These are phyloP conservation scores for Primulina tabacum DNA, from an alignment of 257 asterid species.

Conservation along the genomic window DNA sequence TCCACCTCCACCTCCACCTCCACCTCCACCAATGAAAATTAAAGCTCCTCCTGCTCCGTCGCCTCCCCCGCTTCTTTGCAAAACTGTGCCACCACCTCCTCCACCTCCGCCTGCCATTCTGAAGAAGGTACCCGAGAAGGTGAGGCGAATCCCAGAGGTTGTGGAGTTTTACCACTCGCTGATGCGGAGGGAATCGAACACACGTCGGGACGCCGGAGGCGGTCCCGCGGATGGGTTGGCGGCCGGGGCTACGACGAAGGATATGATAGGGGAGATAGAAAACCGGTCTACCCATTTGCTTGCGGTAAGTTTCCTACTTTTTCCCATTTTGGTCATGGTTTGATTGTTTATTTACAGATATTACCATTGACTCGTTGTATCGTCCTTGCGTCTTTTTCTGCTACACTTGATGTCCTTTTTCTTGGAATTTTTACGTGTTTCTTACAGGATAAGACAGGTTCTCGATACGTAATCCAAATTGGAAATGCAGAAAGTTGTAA, in stretches of 20 bases:
- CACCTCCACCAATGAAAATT: background rate
- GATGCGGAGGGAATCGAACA: background rate
- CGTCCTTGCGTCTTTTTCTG: constrained; percentile 30
- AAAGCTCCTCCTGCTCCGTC: background rate
- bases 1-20: constrained; percentile 14
- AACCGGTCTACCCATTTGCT: constrained; percentile 79
- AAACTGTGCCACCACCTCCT: background rate
- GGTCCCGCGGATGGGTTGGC: constrained; percentile 32
- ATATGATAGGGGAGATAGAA: constrained; percentile 94
- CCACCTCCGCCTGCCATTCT: background rate
- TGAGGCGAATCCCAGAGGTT: background rate
- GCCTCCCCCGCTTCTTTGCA: background rate
- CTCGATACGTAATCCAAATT: constrained; percentile 36
- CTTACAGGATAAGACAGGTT: constrained; percentile 41
- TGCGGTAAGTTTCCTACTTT: constrained; percentile 46
- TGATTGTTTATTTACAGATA: constrained; percentile 36
- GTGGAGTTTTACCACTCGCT: background rate
- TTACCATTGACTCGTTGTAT: constrained; percentile 37
- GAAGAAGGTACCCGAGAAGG: background rate
- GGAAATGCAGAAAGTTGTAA: constrained; percentile 27
- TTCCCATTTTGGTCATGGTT: constrained; percentile 20
- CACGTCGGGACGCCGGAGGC: background rate
- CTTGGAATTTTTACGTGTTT: constrained; percentile 31
- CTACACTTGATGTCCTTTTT: constrained; percentile 23
- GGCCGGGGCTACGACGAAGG: constrained; percentile 45